Evolutionary conservation across 2,329 filamentous ascomycete genomes (phyloP).

Genomic region (Decorospora gaudefroyi): DNA sequence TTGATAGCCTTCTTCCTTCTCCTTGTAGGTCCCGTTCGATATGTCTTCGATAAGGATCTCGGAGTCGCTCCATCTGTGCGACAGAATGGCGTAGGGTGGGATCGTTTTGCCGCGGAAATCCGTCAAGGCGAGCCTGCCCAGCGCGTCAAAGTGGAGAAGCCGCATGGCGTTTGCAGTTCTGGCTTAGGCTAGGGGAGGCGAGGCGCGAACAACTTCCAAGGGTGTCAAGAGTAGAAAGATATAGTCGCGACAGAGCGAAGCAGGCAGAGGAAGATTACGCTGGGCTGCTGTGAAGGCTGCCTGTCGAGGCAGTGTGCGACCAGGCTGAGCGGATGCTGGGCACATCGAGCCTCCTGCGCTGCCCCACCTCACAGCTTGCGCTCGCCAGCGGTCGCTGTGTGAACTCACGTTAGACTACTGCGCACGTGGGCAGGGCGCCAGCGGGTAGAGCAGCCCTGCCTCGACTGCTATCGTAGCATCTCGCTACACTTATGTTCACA

Average conservation of each 20-base stretch:
- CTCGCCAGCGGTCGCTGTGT: too few species aligned
- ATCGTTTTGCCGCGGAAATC: slow-evolving; percentile 18
- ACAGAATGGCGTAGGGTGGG: slow-evolving; percentile 42
- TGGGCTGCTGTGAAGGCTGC: slow-evolving; percentile 6
- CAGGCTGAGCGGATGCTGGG: slow-evolving; percentile 1
- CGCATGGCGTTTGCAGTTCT: too few species aligned
- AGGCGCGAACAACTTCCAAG: neutral
- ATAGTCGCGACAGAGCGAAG: neutral
- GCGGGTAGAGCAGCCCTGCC: too few species aligned
- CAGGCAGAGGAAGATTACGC: slow-evolving; percentile 2
- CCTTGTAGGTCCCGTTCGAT: slow-evolving; percentile 10
- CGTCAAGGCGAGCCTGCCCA: slow-evolving; percentile 12
- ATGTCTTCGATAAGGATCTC: slow-evolving; percentile 38
- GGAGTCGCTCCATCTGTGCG: slow-evolving; percentile 39
- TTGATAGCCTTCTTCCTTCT: too few species aligned
- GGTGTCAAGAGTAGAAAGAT: neutral
- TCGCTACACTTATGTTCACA: too few species aligned
- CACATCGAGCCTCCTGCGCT: neutral
- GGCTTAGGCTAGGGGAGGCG: neutral
- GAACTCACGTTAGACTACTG: too few species aligned
- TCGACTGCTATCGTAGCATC: too few species aligned
- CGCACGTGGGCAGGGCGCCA: too few species aligned
- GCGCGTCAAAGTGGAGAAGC: too few species aligned
- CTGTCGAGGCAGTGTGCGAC: slow-evolving; percentile 4
- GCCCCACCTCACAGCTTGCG: neutral